These are phyloP conservation scores for Trametes punicea DNA, from an alignment of 768 basidiomycete genomes.

Conservation along the genomic window DNA sequence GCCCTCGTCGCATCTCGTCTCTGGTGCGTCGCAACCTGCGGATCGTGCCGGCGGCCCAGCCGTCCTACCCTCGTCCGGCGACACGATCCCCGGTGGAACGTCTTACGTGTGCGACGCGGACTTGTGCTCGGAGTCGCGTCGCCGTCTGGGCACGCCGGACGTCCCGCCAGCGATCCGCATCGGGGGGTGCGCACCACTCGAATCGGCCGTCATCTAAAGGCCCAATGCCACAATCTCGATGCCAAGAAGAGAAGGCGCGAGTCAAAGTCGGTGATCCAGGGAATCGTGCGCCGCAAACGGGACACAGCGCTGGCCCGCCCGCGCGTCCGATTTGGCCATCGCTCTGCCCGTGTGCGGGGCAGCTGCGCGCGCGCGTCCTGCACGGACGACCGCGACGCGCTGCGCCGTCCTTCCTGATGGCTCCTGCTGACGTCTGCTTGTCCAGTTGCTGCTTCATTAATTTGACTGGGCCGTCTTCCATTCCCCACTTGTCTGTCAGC, in stretches of 20 bases:
- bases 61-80: background rate
- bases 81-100: constrained; percentile 6
- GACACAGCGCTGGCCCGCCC: background rate
- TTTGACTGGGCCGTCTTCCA: background rate
- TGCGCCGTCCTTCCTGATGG: background rate
- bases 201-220: background rate
- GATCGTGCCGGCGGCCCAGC: constrained; percentile 1
- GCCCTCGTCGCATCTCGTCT: too few relatives aligned
- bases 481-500: background rate
- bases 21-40: background rate
- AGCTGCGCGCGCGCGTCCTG: background rate
- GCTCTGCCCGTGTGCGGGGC: background rate
- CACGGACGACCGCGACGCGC: background rate
- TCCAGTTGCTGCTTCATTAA: constrained; percentile 1
- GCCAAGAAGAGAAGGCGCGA: constrained; percentile 2
- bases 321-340: background rate
- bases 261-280: background rate
- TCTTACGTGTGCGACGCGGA: constrained; percentile 4
- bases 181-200: background rate
- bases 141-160: background rate
- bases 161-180: constrained; percentile 4
- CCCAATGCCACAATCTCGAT: constrained; percentile 4
- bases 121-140: background rate
- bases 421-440: background rate
- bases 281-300: too few relatives aligned